These are phyloP conservation scores for Ophiocordyceps camponoti-floridani DNA, from an alignment of 2,329 filamentous ascomycete species.

Conservation along the genomic window DNA sequence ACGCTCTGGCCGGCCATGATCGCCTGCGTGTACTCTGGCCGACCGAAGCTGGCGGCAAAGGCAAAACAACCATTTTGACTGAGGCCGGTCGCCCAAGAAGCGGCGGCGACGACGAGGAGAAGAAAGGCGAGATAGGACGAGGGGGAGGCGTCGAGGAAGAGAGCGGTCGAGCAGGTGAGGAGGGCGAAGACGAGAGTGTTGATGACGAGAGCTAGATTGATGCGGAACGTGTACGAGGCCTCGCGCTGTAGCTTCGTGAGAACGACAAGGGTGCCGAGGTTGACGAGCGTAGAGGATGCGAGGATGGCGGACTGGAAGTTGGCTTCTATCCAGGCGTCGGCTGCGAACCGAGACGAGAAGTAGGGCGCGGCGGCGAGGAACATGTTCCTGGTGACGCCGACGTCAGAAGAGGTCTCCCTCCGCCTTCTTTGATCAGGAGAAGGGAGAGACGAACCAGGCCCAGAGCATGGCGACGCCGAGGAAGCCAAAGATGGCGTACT, in stretches of 20 bases:
- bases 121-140: conserved; percentile 62
- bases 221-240: conserved; percentile 78
- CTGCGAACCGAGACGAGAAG: conserved; percentile 66
- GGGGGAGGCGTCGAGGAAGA: conserved; percentile 44
- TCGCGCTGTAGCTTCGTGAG: conserved; percentile 64
- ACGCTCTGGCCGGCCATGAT: conserved; percentile 93
- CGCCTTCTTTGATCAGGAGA: not conserved
- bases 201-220: conserved; percentile 57
- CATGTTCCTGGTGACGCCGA: conserved; percentile 58
- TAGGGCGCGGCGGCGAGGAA: conserved; percentile 90
- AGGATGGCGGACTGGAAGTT: conserved; percentile 86
- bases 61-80: conserved; percentile 92
- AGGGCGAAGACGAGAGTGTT: conserved; percentile 63
- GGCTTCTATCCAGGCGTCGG: conserved; percentile 49
- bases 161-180: conserved; percentile 61
- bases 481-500: conserved; percentile 72
- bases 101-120: conserved; percentile 62
- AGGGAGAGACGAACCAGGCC: conserved; percentile 56
- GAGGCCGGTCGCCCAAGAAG: conserved; percentile 64
- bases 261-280: conserved; percentile 56
- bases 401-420: not conserved
- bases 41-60: conserved; percentile 70
- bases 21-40: conserved; percentile 80
- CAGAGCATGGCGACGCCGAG: conserved; percentile 90
- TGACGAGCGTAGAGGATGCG: conserved; percentile 70